Evolutionary conservation across 148 eudicot species (phyloP), one percentile per base, ranked within the genome.

Genomic region (Rhododendron griersonianum): DNA sequence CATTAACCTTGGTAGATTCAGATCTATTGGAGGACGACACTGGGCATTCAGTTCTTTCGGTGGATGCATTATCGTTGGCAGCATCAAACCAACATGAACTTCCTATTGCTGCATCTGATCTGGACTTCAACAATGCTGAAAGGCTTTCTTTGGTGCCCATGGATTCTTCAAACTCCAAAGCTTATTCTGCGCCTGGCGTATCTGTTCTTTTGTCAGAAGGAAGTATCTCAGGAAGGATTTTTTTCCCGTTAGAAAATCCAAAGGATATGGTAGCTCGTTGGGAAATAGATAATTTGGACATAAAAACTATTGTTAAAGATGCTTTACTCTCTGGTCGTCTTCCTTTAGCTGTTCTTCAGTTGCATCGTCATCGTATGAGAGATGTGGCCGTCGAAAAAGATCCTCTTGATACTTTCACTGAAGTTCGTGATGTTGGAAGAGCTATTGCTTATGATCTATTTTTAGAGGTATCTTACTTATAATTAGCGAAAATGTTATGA

Each of bases 191-290:
- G 71, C 85, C 88, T 82, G 91, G 89, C 77, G 88, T 87, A 73
- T 87, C 94, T 83, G 76, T 84, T 83, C 82, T 84, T 83, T 87
- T 88, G 78, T 87, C 93, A 73, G 94, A 91, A 51, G 89, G 79
- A 84, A 87, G 82, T 83, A 59, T 88, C 45, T 85, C 88, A 30
- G 87, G 85, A 84, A 90, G 86, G 61, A 90, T 87, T 39, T 75
- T 82, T 75, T 87, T 89, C 61, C 86, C 91, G 11, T 25, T 89
- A 77, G 98, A 96, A 92, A 96, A 95, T 87, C 96, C 99, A 45
- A 93, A 91, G 88, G 99, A 96, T 84, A 96, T 95, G 98, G 92
- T 96, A 86, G 92, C 98, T 84, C 98, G 99, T 25, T 96, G 99
- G 99, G 92, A 92, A 86, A 78, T 91, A 83, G 97, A 91, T 76